These are phyloP conservation scores for Eleusine indica DNA, from an alignment of 176 grass and related monocot genomes.

Conservation along the genomic window DNA sequence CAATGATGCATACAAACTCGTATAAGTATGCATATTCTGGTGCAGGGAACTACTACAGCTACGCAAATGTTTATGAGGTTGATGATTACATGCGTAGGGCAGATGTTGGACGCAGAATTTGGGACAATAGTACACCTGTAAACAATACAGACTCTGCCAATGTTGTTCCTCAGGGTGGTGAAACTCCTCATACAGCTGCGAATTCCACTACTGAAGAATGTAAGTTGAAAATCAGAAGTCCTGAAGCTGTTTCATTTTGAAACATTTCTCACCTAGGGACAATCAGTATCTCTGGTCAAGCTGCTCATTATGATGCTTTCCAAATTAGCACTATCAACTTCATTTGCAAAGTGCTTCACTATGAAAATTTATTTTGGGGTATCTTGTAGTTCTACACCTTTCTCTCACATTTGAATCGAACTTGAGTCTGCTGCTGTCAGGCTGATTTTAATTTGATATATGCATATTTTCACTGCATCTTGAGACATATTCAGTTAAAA, in stretches of 20 bases:
- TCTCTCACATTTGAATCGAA: neutral
- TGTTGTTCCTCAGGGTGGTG: conserved; percentile 45
- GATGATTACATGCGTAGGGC: conserved; percentile 75
- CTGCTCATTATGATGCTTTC: neutral
- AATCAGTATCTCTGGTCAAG: conserved; percentile 8
- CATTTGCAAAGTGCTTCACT: neutral
- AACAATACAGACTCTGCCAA: conserved; percentile 56
- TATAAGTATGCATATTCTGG: conserved; percentile 90
- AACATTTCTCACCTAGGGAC: neutral
- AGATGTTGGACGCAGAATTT: conserved; percentile 72
- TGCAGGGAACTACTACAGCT: conserved; percentile 76
- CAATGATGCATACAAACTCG: conserved; percentile 85
- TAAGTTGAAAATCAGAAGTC: conserved; percentile 56
- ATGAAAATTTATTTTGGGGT: neutral
- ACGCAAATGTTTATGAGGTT: conserved; percentile 67
- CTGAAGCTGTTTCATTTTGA: conserved; percentile 2
- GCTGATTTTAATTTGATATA: neutral
- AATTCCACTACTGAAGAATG: conserved; percentile 66
- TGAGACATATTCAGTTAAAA: neutral
- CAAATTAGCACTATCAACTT: conserved; percentile 9
- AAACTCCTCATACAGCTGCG: conserved; percentile 44
- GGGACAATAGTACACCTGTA: conserved; percentile 62
- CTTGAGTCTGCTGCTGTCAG: neutral
- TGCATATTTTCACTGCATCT: neutral
- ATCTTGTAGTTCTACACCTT: neutral